These are phyloP conservation scores for Climacium dendroides DNA, from an alignment of 225 moss, liverwort and hornwort species.

Conservation along the genomic window DNA sequence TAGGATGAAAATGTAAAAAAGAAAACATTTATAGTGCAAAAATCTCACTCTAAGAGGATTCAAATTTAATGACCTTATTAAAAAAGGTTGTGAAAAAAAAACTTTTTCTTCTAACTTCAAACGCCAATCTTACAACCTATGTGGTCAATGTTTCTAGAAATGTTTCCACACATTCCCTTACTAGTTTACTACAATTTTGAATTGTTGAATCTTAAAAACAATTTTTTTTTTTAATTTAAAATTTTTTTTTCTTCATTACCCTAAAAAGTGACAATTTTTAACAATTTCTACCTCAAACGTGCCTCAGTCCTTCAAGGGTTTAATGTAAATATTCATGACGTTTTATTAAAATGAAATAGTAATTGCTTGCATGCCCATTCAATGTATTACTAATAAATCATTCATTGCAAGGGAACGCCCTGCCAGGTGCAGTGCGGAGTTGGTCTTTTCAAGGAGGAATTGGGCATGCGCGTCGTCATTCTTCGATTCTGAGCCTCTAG, in stretches of 20 bases:
- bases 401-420: background rate
- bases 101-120: background rate
- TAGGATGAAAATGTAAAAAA: background rate
- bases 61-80: accelerated
- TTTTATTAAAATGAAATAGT: background rate
- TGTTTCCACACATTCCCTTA: background rate
- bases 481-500: background rate
- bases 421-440: background rate
- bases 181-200: background rate
- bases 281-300: no score
- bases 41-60: background rate
- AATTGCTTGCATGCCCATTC: background rate
- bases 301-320: accelerated
- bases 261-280: no score
- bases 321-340: background rate
- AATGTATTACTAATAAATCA: background rate
- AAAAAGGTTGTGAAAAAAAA: background rate
- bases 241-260: no score
- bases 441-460: background rate
- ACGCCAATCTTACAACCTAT: accelerated
- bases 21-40: background rate
- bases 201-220: no score
- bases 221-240: no score
- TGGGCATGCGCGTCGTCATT: background rate
- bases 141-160: accelerated